Conservation (phyloP, 441 rosid genomes). For the Pelargonium fulgidum region DNA sequence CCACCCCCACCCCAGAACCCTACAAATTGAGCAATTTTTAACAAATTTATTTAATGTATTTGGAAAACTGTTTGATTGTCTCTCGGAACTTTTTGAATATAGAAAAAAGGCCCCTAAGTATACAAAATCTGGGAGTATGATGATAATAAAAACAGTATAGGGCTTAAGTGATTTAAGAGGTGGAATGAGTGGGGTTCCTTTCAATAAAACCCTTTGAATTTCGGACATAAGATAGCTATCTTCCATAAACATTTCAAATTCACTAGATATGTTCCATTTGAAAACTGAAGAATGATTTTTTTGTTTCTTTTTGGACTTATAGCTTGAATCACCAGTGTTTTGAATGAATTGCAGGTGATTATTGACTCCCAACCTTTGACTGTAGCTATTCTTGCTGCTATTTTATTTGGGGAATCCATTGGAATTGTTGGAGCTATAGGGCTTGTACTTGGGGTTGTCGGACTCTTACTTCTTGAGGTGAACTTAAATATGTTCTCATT, state of each 20-base stretch:
- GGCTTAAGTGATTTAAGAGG: too few species aligned
- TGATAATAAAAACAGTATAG: too few species aligned
- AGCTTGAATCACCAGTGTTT: not conserved
- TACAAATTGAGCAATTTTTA: too few species aligned
- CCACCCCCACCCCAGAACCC: too few species aligned
- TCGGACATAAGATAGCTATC: not conserved
- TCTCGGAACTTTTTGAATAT: too few species aligned
- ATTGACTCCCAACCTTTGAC: constrained; percentile 90
- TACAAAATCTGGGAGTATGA: too few species aligned
- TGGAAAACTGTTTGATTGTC: too few species aligned
- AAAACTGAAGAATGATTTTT: not conserved
- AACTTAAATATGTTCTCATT: constrained; percentile 2
- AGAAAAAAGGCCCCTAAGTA: too few species aligned
- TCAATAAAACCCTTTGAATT: too few species aligned
- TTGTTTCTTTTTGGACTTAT: not conserved
- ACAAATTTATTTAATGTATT: too few species aligned
- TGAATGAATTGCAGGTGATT: constrained; percentile 49
- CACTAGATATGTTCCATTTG: not conserved
- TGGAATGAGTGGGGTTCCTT: too few species aligned
- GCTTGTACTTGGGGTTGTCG: constrained; percentile 68
- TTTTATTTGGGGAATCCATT: constrained; percentile 76
- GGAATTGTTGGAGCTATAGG: constrained; percentile 76
- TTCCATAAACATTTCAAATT: not conserved
- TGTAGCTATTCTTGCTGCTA: constrained; percentile 77
- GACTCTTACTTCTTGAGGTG: constrained; percentile 89